Evolutionary conservation across 2,329 filamentous ascomycete genomes (phyloP), one percentile per base, ranked within the genome.

Genomic region (Rutstroemia sydowiana): DNA sequence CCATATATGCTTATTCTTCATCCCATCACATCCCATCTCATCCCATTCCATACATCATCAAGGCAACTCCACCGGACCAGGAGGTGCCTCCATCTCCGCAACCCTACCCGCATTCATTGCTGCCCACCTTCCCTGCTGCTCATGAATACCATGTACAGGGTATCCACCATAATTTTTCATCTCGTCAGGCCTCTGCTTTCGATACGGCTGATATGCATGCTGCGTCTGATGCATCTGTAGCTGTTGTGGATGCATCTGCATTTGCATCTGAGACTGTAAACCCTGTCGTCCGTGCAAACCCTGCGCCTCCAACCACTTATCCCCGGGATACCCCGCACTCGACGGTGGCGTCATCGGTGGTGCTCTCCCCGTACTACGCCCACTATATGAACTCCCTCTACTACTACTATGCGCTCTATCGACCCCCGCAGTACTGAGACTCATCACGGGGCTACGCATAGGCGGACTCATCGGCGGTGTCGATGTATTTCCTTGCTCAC

Each of bases 21-120:
- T 6, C 34, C 14, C 10, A 8, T 5, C 37, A 20, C 37, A 10
- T 11, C 18, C 37, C 3, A 20, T 13, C 18, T 14, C 13, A 18
- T 31, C 14, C 6, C 3, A 16, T 21, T 39, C 20, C 23, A 11
- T 10, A 1, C 5, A 18, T 18, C 14, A 4, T 7, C 39, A 51
- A 21, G 48, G 48, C 3, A 51, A 30, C 18, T 51, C 48, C 6
- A 46, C 41, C 4, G 48, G 48, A 7, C 31, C 41, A 1, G 16
- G 31, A 4, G 48, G 48, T 3, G 42, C 48, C 34, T 51, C 48
- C 48, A 51, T 51, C 34, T 51, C 48, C 5, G 48, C 42, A 3
- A 51, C 39, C 5, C 16, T 39, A 28, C 4, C 23, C 8, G 48
- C 21, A 7, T 37, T 18, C n/a, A 8, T 37, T 1, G 18, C 18